Evolutionary conservation across 345 rosid genomes (phyloP), one percentile per base, ranked within the genome.

Genomic region (Populus simonii): DNA sequence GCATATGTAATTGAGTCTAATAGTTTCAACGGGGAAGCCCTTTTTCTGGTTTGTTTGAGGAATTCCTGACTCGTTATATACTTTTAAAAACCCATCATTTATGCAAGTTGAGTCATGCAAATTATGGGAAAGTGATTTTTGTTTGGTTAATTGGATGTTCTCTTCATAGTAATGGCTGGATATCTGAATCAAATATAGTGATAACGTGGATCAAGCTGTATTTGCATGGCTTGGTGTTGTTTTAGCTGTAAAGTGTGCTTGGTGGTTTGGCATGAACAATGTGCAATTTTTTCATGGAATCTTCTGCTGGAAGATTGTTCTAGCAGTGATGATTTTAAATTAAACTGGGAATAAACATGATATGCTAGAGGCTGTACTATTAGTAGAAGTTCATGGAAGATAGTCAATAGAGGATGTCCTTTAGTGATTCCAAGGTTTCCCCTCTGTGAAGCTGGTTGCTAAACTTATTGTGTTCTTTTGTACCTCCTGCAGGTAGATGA

Each of bases 401-500:
- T 23, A 15, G 41, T 29, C 45, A n/a, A 74, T 20, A 1, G 69
- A 25, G 17, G 27, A 27, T 74, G 5, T 31, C n/a, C n/a, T 73
- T 57, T n/a, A 7, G 22, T 55, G 43, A 35, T 75, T 51, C 57
- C 43, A 20, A 33, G 13, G 43, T 49, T 33, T 47, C 23, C 16
- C 53, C 62, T 31, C 16, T 27, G 33, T 13, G 31, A 33, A 31
- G 36, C 80, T 86, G 71, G 38, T 67, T 68, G 38, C 66, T 66
- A 49, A 75, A 49, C 25, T 31, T 55, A 2, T 55, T 36, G 61
- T 39, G n/a, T 22, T 18, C 15, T 11, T 20, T 57, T 84, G 27
- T 78, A 9, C 57, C 15, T 70, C 57, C 66, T 39, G 39, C 75
- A 92, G 99, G 89, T 93, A 43, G 96, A 93, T 78, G 99, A 90